Conservation (phyloP, 768 basidiomycete genomes). For the Pleurotus ostreatus region DNA sequence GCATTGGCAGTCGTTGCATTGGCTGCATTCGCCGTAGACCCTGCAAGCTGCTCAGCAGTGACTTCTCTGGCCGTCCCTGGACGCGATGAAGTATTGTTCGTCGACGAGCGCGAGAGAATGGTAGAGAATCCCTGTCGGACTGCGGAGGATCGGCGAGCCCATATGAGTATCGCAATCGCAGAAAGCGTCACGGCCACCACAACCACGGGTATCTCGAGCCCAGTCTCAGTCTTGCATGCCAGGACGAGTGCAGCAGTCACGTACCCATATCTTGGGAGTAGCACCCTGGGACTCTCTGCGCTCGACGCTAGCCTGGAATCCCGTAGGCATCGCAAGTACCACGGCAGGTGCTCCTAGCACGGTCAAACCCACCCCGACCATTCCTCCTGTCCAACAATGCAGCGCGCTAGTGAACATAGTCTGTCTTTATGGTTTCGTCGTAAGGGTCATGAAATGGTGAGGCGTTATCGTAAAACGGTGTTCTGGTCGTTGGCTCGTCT, state of each 20-base stretch:
- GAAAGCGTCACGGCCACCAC: neutral
- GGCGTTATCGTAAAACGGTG: neutral
- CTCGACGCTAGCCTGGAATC: neutral
- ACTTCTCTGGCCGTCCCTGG: conserved; percentile 27
- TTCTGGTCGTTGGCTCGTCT: neutral
- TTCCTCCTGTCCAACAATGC: neutral
- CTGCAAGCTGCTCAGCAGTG: conserved; percentile 58
- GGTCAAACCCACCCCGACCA: neutral
- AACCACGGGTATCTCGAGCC: neutral
- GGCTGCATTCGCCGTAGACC: conserved; percentile 30
- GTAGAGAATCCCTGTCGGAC: neutral
- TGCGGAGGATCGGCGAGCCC: neutral
- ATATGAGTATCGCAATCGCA: conserved; percentile 3
- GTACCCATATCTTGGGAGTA: neutral
- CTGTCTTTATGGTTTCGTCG: neutral
- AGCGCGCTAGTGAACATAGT: neutral
- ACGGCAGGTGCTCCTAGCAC: neutral
- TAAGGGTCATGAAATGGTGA: conserved; percentile 2
- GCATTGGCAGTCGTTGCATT: conserved; percentile 19
- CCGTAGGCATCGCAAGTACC: neutral
- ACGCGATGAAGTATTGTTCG: neutral
- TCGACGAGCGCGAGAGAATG: neutral
- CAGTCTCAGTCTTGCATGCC: neutral
- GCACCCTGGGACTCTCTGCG: neutral
- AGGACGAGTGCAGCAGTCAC: neutral